Conservation (phyloP, 192 early-diverging fungal species). For the Coemansia sp. region DNA sequence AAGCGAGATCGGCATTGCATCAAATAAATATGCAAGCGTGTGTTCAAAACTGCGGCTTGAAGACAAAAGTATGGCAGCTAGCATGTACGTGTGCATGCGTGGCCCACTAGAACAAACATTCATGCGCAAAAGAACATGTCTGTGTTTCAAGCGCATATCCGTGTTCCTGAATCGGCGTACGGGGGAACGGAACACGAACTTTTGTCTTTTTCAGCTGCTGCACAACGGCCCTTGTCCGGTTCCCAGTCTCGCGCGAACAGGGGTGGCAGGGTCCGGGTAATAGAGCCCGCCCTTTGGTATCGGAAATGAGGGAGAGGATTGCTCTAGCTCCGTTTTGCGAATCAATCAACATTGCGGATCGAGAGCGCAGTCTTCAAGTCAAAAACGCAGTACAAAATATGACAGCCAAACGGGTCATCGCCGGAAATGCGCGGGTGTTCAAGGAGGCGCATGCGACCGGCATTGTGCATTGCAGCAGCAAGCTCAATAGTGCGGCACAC, state of each 20-base stretch:
- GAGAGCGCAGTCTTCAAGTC: neutral
- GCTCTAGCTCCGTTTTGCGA: neutral
- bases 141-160: neutral
- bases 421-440: neutral
- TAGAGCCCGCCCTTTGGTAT: too few species aligned
- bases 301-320: neutral
- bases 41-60: neutral
- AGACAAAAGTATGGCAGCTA: too few species aligned
- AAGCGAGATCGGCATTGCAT: conserved; percentile 3
- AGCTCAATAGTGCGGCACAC: neutral
- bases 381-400: neutral
- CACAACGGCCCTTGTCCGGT: too few species aligned
- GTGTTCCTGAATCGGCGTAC: neutral
- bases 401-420: neutral
- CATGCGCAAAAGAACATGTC: neutral
- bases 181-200: neutral
- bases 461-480: conserved; percentile 11
- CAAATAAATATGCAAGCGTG: neutral
- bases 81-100: neutral
- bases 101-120: neutral
- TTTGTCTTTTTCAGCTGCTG: neutral
- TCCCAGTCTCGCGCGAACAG: too few species aligned
- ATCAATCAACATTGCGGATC: conserved; percentile 1
- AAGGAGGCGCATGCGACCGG: conserved; percentile 9
- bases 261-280: too few species aligned